Evolutionary conservation across 768 basidiomycete species (phyloP).

Genomic region (Termitomyces sp.): DNA sequence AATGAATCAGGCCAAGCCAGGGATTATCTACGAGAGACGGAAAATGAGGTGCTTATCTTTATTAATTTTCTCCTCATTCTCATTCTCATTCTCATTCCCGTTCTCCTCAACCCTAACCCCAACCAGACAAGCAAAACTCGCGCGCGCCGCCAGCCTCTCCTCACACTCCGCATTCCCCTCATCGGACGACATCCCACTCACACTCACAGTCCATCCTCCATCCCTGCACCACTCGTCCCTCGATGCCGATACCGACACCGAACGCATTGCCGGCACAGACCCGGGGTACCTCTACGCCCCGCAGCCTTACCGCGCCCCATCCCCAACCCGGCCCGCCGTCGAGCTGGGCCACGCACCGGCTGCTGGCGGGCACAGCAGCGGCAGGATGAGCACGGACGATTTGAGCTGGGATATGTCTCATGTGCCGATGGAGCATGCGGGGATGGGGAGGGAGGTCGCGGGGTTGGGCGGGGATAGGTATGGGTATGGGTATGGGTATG

Average conservation of each 20-base stretch:
- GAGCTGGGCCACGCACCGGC: too few relatives aligned
- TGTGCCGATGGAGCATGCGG: slow-evolving; percentile 8
- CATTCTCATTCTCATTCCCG: neutral
- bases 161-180: slow-evolving; percentile 18
- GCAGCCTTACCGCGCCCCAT: too few relatives aligned
- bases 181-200: slow-evolving; percentile 29
- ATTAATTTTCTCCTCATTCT: too few relatives aligned
- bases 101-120: too few relatives aligned
- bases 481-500: neutral
- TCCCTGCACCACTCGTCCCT: slow-evolving; percentile 19
- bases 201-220: slow-evolving; percentile 27
- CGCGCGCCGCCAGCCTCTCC: slow-evolving; percentile 17
- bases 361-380: too few relatives aligned
- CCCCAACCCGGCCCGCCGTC: too few relatives aligned
- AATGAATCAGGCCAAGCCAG: slow-evolving; percentile 65
- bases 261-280: slow-evolving; percentile 3
- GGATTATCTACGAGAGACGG: slow-evolving; percentile 62
- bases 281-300: slow-evolving; percentile 38
- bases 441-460: neutral
- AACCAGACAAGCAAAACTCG: slow-evolving; percentile 49
- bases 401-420: slow-evolving; percentile 24
- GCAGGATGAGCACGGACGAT: slow-evolving; percentile 20
- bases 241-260: neutral
- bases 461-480: neutral
- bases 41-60: slow-evolving; percentile 51